These are phyloP conservation scores for Monosporascus cannonballus DNA, from an alignment of 2,329 filamentous ascomycete species.

Conservation along the genomic window DNA sequence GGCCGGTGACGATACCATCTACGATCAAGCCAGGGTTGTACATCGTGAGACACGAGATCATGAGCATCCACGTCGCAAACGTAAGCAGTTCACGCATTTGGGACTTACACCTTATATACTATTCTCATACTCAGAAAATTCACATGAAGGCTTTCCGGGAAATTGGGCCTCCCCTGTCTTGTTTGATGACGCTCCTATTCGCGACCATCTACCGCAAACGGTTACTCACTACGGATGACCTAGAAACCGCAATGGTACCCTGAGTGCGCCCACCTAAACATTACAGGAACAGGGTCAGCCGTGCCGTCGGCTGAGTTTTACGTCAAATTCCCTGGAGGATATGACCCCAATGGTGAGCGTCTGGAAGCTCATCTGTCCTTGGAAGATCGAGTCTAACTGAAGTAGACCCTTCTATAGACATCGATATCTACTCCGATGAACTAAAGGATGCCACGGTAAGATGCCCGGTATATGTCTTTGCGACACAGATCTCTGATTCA, in stretches of 20 bases:
- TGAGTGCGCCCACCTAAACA: constrained; percentile 32
- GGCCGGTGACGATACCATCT: constrained; percentile 40
- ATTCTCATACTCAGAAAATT: too few relatives aligned
- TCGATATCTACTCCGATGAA: constrained; percentile 30
- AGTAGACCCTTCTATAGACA: constrained; percentile 30
- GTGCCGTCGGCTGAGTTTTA: constrained; percentile 23
- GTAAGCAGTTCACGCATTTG: constrained; percentile 5
- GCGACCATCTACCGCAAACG: too few relatives aligned
- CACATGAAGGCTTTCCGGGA: too few relatives aligned
- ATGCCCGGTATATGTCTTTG: background rate
- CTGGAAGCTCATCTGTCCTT: background rate
- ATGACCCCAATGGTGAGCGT: constrained; percentile 27
- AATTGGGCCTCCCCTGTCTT: too few relatives aligned
- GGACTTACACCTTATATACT: too few relatives aligned
- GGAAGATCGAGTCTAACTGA: constrained; percentile 5
- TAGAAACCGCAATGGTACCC: constrained; percentile 36
- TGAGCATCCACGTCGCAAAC: constrained; percentile 43
- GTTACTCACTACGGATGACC: background rate
- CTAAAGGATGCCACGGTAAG: constrained; percentile 26
- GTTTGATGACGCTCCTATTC: too few relatives aligned
- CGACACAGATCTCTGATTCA: constrained; percentile 4
- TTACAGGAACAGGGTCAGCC: constrained; percentile 23
- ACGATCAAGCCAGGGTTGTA: constrained; percentile 41
- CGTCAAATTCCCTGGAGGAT: constrained; percentile 30
- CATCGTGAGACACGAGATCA: constrained; percentile 45